Evolutionary conservation across 148 eudicot species (phyloP), one percentile per base, ranked within the genome.

Genomic region (Vaccinium corymbosum): DNA sequence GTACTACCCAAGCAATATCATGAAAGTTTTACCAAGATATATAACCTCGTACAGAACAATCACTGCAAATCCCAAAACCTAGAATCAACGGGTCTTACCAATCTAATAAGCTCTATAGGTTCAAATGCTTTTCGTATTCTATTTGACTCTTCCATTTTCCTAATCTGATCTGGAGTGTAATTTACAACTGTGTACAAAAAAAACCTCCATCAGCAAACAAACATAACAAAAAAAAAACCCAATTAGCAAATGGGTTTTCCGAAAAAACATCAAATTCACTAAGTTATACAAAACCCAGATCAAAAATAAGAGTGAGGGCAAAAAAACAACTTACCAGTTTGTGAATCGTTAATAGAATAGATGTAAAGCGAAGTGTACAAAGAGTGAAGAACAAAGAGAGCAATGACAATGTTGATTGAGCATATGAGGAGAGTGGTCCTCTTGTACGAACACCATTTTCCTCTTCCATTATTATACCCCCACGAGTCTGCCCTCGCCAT

Each of bases 81-180:
- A 71, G 71, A 22, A 25, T 68, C 12, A 64, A 55, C 7, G 51
- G 79, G 25, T 64, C 90, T 92, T 84, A 97, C 99, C 98, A 92
- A 88, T 86, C 87, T 85, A 71, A 92, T 87, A 83, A 97, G 95
- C 79, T 94, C 89, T 22, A 76, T 64, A 61, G 99, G 99, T 85
- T 94, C 92, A 35, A 92, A 86, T 76, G 86, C 90, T 88, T 88
- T 92, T 76, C 98, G 88, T 80, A 97, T 91, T 86, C 85, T 88
- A 82, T 90, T 89, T 14, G 98, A 91, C 66, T 97, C 99, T 89
- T 92, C 94, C 95, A 94, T 97, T 83, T 80, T 94, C 88, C 84
- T 89, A 83, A 92, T 88, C 87, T 97, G 94, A 84, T 89, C 91
- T 57, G 93, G 90, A 15, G 92, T 92, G 83, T 92, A 93, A 87